Evolutionary conservation across 108 stramenopile genomes (phyloP), one percentile per base, ranked within the genome.

Genomic region (Poteriospumella lacustris): DNA sequence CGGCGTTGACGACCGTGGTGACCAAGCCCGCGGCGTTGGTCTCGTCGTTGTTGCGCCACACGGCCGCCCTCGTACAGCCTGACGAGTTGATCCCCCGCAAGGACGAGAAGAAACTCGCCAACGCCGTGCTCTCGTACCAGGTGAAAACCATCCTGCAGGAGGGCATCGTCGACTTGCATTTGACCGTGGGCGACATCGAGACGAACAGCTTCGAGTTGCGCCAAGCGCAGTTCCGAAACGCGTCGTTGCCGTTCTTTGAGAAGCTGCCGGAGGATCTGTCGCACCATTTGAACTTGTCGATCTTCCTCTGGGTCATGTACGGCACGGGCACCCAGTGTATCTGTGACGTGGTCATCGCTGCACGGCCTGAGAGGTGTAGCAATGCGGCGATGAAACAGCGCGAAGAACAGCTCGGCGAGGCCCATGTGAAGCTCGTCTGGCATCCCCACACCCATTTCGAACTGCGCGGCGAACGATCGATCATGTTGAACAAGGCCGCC

Each of bases 271-370:
- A 33, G 9, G 70, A 73, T 56, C 41, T 73, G 36, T 73, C 70
- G 5, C 31, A 31, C 9, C 5, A 12, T 42, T 73, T 73, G 42
- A 5, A 42, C 28, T 5, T 73, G n/a, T 5, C 5, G 3, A 38
- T 73, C 29, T 52, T 9, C 36, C 70, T 73, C 24, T 73, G 70
- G 70, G 5, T 73, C 5, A 36, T 42, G 42, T 52, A 42, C 9
- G 70, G 70, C 9, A 12, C 70, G 36, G 70, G 70, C 42, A 39
- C 5, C 9, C 5, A 73, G 5, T 73, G 70, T 56, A 73, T 73
- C 26, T 73, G 70, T 56, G 3, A 39, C 26, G 5, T 73, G 9
- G 43, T 42, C 26, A 31, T 73, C 3, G 12, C 26, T 52, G 26
- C 9, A 15, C 12, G 31, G 5, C 70, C 70, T 3, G 9, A 12